phyloP scores from a whole-genome alignment of 345 rosid genomes.

The Moricandia moricandioides region DNA sequence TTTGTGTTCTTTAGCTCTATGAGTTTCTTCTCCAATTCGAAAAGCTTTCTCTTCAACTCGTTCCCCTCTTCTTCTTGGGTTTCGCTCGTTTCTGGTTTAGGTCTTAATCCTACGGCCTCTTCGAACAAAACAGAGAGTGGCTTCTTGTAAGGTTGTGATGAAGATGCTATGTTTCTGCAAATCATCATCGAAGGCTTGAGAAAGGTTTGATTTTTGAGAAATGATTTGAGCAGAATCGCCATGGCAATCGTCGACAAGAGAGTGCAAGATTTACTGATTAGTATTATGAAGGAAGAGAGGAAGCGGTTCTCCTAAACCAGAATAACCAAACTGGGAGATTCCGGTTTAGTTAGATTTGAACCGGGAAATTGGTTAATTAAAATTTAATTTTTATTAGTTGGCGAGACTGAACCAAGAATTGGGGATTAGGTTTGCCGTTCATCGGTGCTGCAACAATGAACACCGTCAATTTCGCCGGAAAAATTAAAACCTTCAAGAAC shows the following conservation, averaged over 20 bases:
- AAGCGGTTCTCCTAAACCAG: not conserved
- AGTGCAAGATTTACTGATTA: not conserved
- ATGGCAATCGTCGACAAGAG: not conserved
- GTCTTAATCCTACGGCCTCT: constrained; percentile 53
- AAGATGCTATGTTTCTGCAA: constrained; percentile 22
- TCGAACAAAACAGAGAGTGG: constrained; percentile 48
- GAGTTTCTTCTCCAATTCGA: constrained; percentile 45
- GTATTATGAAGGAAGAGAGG: not conserved
- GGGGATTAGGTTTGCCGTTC: constrained; percentile 4
- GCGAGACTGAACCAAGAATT: not conserved
- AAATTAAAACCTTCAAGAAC: not conserved
- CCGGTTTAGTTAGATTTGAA: not conserved
- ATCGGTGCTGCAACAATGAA: not conserved
- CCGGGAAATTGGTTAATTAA: not conserved
- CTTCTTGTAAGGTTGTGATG: constrained; percentile 31
- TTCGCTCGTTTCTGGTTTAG: constrained; percentile 33
- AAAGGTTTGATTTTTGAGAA: constrained; percentile 35
- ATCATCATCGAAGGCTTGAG: constrained; percentile 17
- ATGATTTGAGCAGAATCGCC: constrained; percentile 35
- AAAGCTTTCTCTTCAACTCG: constrained; percentile 43
- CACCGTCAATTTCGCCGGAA: not conserved
- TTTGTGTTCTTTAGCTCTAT: constrained; percentile 39
- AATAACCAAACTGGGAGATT: not conserved
- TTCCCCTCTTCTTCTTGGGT: constrained; percentile 3
- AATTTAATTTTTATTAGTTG: too few relatives aligned